Evolutionary conservation across 768 basidiomycete species (phyloP).

Genomic region (Psilocybe azurescens): DNA sequence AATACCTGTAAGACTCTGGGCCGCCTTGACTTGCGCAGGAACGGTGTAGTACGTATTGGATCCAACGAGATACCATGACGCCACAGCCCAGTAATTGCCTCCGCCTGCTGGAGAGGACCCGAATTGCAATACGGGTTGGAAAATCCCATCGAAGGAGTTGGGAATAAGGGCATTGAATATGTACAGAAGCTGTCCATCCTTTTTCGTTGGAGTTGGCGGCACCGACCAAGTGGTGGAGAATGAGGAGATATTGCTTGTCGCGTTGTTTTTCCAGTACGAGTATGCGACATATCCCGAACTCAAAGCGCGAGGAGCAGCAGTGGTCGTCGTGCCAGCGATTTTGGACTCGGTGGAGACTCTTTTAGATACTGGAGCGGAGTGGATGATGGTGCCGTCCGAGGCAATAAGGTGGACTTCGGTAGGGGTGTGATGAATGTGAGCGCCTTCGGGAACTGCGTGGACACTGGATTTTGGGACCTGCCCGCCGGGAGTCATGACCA

Average conservation of each 20-base stretch:
- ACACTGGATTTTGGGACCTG: slow-evolving; percentile 15
- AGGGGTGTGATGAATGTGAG: slow-evolving; percentile 17
- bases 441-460: slow-evolving; percentile 22
- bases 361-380: slow-evolving; percentile 9
- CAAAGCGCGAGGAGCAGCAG: slow-evolving; percentile 11
- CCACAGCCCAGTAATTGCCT: slow-evolving; percentile 27
- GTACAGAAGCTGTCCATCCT: slow-evolving; percentile 27
- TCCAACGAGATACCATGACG: slow-evolving; percentile 25
- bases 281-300: slow-evolving; percentile 20
- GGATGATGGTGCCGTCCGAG: slow-evolving; percentile 20
- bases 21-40: slow-evolving; percentile 16
- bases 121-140: slow-evolving; percentile 30
- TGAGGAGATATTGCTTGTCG: slow-evolving; percentile 16
- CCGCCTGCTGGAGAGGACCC: slow-evolving; percentile 27
- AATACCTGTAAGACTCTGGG: slow-evolving; percentile 15
- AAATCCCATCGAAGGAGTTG: slow-evolving; percentile 22
- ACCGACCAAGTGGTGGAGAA: slow-evolving; percentile 26
- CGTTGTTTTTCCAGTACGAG: slow-evolving; percentile 23
- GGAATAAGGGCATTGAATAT: slow-evolving; percentile 26
- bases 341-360: slow-evolving; percentile 5
- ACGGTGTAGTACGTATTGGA: slow-evolving; percentile 18
- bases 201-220: slow-evolving; percentile 22
- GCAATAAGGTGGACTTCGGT: slow-evolving; percentile 19
- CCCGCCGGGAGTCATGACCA: slow-evolving; percentile 25
- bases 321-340: slow-evolving; percentile 3